These are phyloP conservation scores for Artemisia argyi DNA, from an alignment of 129 eudicot genomes.

Conservation along the genomic window DNA sequence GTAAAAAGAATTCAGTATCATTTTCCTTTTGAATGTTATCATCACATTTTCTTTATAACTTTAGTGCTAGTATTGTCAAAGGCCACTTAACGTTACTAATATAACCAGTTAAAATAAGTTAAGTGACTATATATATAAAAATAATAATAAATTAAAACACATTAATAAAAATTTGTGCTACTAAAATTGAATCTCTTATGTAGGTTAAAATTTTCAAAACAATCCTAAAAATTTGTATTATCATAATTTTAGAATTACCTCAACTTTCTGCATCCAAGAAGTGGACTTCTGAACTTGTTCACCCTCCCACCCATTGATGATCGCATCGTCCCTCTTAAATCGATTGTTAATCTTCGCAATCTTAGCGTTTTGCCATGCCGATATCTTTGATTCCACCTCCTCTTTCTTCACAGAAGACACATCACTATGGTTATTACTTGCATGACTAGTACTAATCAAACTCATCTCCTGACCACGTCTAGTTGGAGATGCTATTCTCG, in stretches of 20 bases:
- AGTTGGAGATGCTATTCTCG: conserved; percentile 36
- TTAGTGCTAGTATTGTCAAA: no score
- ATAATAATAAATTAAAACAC: background rate
- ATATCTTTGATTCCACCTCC: conserved; percentile 87
- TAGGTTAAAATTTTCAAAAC: conserved; percentile 8
- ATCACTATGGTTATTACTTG: conserved; percentile 15
- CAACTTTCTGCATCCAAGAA: conserved; percentile 92
- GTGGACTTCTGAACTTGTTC: conserved; percentile 78
- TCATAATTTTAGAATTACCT: conserved; percentile 52
- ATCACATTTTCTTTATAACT: no score
- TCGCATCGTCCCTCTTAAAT: conserved; percentile 81
- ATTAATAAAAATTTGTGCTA: background rate
- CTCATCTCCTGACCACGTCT: conserved; percentile 36
- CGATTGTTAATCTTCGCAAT: conserved; percentile 85
- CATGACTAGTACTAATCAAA: conserved; percentile 22
- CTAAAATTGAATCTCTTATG: background rate
- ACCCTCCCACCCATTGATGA: conserved; percentile 80
- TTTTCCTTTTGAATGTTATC: no score
- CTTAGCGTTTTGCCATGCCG: conserved; percentile 89
- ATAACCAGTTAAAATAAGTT: no score
- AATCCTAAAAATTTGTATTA: background rate
- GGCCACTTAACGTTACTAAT: no score
- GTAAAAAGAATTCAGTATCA: no score
- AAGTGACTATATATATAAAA: no score
- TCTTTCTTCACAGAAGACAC: conserved; percentile 80